Base-by-base conservation (phyloP, 768 basidiomycete species). In the Suillus luteus region DNA sequence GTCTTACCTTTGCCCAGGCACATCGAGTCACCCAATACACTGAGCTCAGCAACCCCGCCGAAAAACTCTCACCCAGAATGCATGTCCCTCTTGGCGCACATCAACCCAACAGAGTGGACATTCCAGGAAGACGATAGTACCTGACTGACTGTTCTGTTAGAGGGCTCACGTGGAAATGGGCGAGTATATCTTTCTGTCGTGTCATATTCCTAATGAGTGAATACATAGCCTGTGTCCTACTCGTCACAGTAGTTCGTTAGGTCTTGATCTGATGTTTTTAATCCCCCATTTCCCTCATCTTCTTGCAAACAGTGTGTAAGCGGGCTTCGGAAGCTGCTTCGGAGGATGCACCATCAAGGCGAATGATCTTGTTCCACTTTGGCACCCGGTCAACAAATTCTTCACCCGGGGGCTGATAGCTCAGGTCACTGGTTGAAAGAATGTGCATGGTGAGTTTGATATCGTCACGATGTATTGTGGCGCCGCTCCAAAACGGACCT, bases 1-100 rank as follows among this genome's bases (percentile, higher is more conserved):
- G 77, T 19, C 77, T 88, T 63, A 72, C 77, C 89, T 41, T 87
- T 86, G 1, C 84, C 85, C 19, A 88, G 85, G 40, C 78, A 85
- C 22, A 79, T 4, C 31, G 31, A 31, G 31, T 31, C 80, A 66
- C 80, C 4, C 2, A 80, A 67, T 73, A 78, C 40, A 6, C 40
- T 2, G 5, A 15, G 40, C 40, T 41, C 40, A 41, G 40, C 6
- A 41, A 41, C 15, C 15, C 15, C 15, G 15, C 40, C 0, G 40
- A 41, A 41, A 15, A 41, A 15, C 15, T 41, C 40, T 38, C 38
- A 38, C 38, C 38, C 38, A 5, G 38, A 5, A 38, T 38, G 38
- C 14, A 12, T 38, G 38, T 38, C 2, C 11, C 14, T 38, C 38
- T 38, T 14, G 14, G 7, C 14, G 38, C 38, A 8, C 38, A 14